phyloP scores from a whole-genome alignment of 345 rosid species.

The Noccaea bulbosa region DNA sequence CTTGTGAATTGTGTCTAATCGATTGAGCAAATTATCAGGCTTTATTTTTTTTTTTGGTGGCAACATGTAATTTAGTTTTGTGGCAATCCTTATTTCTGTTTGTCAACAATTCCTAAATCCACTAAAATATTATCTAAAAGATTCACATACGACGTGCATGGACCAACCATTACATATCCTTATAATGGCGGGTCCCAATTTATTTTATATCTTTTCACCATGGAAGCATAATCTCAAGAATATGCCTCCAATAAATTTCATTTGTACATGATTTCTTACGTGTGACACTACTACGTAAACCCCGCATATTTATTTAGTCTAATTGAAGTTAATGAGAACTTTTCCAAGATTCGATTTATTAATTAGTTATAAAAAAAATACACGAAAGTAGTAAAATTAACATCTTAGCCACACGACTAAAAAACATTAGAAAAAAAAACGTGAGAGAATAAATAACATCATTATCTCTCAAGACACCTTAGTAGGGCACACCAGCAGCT shows the following conservation, averaged over 20 bases:
- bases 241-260: constrained; percentile 14
- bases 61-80: not conserved
- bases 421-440: not conserved
- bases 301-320: not conserved
- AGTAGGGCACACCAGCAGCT: constrained; percentile 7
- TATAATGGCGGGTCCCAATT: constrained; percentile 31
- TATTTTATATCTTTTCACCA: constrained; percentile 27
- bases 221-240: constrained; percentile 37
- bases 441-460: constrained; percentile 8
- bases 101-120: not conserved
- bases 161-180: constrained; percentile 26
- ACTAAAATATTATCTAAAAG: constrained; percentile 1
- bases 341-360: constrained; percentile 25
- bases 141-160: constrained; percentile 40
- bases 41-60: not conserved
- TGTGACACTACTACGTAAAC: constrained; percentile 24
- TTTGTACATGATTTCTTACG: constrained; percentile 26
- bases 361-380: not conserved
- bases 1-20: not conserved
- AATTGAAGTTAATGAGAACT: not conserved
- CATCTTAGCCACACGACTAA: constrained; percentile 28
- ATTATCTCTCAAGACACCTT: constrained; percentile 5
- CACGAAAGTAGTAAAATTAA: constrained; percentile 12
- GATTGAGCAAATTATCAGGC: not conserved
- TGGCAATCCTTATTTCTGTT: not conserved